Evolutionary conservation across 352 stramenopile species (phyloP).

Genomic region (Phytophthora colocasiae): DNA sequence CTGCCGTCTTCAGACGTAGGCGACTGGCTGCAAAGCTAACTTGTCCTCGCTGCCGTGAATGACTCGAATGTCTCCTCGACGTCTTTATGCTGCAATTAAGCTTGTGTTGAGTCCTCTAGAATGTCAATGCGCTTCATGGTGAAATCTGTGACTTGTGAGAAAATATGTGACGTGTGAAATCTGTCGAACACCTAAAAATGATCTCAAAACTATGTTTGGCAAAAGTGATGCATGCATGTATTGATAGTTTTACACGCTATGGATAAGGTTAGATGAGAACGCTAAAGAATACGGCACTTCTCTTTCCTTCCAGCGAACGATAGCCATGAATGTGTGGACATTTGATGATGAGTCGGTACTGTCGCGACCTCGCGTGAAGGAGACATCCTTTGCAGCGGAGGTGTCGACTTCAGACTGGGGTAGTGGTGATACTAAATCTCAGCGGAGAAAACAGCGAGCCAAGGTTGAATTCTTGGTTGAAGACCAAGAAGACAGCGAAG

Average conservation of each 20-base stretch:
- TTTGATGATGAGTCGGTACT: conserved; percentile 25
- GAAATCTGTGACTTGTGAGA: conserved; percentile 8
- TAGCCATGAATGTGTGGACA: conserved; percentile 34
- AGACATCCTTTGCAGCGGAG: conserved; percentile 15
- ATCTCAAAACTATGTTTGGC: too few species aligned
- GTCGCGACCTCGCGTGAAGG: conserved; percentile 18
- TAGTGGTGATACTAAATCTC: conserved; percentile 1
- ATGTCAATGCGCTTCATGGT: neutral
- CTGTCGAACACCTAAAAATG: conserved; percentile 18
- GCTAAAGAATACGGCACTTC: conserved; percentile 14
- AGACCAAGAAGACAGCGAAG: conserved; percentile 27
- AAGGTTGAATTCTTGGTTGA: conserved; percentile 37
- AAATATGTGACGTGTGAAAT: too few species aligned
- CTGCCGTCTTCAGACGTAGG: conserved; percentile 1
- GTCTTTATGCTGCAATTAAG: conserved; percentile 18
- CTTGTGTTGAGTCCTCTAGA: conserved; percentile 21
- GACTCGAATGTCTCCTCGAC: conserved; percentile 11
- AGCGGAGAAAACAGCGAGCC: conserved; percentile 25
- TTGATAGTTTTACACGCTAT: conserved; percentile 23
- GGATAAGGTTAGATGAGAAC: conserved; percentile 11
- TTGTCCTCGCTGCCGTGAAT: conserved; percentile 7
- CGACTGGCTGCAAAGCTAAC: conserved; percentile 20
- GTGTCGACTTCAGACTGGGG: conserved; percentile 24
- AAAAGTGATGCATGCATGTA: neutral
- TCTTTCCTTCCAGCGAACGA: conserved; percentile 12